A percentile compares a stretch with the other conserved stretches of the same genome.
Evolutionary conservation across 73 alveolate genomes (phyloP).

Genomic region (Strombidium stylifer): DNA sequence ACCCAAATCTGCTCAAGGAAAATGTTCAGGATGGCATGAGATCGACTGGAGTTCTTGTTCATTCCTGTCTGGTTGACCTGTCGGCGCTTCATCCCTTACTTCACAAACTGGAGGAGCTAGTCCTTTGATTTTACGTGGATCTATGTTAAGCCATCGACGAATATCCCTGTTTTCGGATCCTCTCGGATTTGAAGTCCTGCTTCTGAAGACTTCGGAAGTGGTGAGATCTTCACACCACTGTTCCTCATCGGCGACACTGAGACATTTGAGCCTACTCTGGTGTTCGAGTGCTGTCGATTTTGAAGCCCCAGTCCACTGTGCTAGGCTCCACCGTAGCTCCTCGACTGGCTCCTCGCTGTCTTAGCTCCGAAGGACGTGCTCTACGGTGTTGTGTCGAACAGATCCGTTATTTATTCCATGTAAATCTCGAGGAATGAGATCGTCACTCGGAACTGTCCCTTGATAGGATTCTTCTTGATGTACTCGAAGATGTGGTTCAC

Average conservation of each 20-base stretch:
- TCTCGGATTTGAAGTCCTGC: conserved; percentile 78
- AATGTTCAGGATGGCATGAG: conserved; percentile 90
- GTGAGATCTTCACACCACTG: neutral
- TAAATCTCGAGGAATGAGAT: conserved; percentile 89
- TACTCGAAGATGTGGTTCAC: conserved; percentile 83
- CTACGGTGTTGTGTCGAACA: no score
- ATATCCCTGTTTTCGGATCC: conserved; percentile 87
- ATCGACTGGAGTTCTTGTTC: conserved; percentile 88
- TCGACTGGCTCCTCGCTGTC: no score
- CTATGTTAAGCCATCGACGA: conserved; percentile 69
- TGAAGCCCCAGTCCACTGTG: no score
- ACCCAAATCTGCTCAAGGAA: conserved; percentile 87
- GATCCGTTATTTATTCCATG: conserved; percentile 90
- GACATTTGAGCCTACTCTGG: conserved; percentile 53
- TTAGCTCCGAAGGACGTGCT: no score
- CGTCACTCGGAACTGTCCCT: conserved; percentile 77
- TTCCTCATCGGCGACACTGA: conserved; percentile 61
- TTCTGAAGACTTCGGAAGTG: neutral
- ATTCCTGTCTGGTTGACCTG: conserved; percentile 80
- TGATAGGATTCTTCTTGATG: conserved; percentile 69
- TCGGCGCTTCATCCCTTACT: conserved; percentile 72
- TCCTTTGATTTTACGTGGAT: conserved; percentile 70
- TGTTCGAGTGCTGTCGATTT: no score
- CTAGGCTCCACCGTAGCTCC: no score
- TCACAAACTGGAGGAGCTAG: conserved; percentile 58